Conservation (phyloP, 805 yeast species). For the Brettanomyces bruxellensis region DNA sequence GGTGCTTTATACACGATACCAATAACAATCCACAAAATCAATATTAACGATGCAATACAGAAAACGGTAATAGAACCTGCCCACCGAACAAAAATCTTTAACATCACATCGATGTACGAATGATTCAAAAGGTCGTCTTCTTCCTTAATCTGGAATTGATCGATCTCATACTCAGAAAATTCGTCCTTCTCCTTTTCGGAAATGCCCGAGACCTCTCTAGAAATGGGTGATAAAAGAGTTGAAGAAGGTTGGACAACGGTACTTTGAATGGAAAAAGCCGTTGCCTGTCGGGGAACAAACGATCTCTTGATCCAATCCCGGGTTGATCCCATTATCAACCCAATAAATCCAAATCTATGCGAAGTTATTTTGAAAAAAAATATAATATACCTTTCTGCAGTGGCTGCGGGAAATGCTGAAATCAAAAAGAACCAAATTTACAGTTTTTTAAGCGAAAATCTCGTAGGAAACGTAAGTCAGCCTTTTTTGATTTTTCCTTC, state of each 20-base stretch:
- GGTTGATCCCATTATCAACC: too few species aligned
- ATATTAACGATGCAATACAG: conserved; percentile 17
- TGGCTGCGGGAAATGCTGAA: too few species aligned
- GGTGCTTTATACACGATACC: conserved; percentile 23
- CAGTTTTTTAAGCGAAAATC: too few species aligned
- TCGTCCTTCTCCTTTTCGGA: too few species aligned
- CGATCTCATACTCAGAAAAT: background rate
- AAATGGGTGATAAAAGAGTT: too few species aligned
- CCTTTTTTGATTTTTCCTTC: too few species aligned
- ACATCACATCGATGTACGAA: conserved; percentile 7
- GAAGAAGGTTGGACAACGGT: background rate
- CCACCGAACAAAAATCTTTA: conserved; percentile 8
- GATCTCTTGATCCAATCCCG: background rate
- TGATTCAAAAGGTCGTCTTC: background rate
- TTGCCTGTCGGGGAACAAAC: background rate
- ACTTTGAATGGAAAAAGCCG: background rate
- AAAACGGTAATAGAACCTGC: conserved; percentile 17
- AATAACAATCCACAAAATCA: conserved; percentile 12
- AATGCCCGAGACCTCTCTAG: too few species aligned
- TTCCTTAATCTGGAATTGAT: background rate
- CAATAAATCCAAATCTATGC: too few species aligned
- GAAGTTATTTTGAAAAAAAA: too few species aligned
- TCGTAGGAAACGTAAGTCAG: too few species aligned
- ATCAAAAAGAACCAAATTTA: too few species aligned
- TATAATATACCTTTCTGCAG: too few species aligned